Conservation (phyloP, 2,329 filamentous ascomycete genomes). For the Leptographium flavum region DNA sequence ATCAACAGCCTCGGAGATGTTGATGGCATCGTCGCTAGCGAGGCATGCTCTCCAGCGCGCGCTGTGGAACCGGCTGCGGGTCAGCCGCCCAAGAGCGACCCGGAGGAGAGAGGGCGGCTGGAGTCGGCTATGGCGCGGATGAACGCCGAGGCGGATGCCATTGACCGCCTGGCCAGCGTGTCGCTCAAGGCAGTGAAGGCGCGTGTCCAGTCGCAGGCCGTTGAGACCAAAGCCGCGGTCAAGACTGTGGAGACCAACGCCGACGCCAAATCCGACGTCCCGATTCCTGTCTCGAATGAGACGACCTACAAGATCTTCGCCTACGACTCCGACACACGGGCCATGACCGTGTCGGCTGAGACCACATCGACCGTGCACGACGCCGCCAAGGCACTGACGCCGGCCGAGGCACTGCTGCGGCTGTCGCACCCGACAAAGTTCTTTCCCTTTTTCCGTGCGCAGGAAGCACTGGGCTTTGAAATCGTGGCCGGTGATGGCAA, state of each 20-base stretch:
- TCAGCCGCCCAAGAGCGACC: constrained; percentile 4
- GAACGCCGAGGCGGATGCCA: constrained; percentile 16
- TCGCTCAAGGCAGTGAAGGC: constrained; percentile 13
- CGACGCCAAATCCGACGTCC: no score
- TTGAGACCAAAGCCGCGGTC: no score
- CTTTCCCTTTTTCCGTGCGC: constrained; percentile 43
- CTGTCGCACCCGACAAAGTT: constrained; percentile 51
- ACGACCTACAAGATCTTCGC: constrained; percentile 49
- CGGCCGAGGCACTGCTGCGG: constrained; percentile 44
- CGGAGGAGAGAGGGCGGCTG: constrained; percentile 14
- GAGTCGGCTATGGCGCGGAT: constrained; percentile 17
- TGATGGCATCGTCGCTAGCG: no score
- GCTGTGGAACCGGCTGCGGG: not conserved
- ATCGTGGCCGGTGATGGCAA: constrained; percentile 49
- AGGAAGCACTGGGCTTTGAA: constrained; percentile 50
- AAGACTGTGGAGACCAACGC: no score
- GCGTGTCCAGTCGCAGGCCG: no score
- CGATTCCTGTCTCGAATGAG: no score
- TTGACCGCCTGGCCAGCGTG: constrained; percentile 15
- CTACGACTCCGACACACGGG: constrained; percentile 45
- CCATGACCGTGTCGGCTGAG: constrained; percentile 43
- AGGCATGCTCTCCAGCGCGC: not conserved
- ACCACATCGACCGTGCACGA: constrained; percentile 41
- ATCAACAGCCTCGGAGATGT: constrained; percentile 3
- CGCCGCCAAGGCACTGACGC: constrained; percentile 34